Conservation (phyloP, 2,329 filamentous ascomycete genomes). For the Aspergillus bombycis region DNA sequence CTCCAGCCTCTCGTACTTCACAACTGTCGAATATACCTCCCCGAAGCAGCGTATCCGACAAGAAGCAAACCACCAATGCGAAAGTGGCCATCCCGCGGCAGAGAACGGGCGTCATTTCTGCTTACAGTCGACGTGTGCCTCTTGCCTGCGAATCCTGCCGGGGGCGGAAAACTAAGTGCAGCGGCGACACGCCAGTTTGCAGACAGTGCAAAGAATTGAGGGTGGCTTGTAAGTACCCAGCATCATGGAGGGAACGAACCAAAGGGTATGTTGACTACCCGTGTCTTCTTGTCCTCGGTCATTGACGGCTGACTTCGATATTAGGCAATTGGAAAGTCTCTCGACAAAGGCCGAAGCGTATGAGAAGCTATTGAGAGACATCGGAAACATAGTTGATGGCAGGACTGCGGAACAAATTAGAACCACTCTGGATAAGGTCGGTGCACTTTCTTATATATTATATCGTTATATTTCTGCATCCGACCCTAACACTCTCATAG, state of each 20-base stretch:
- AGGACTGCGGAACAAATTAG: slow-evolving; percentile 40
- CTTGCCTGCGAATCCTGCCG: slow-evolving; percentile 47
- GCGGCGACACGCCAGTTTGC: slow-evolving; percentile 45
- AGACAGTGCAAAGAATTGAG: slow-evolving; percentile 44
- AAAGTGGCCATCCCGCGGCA: slow-evolving; percentile 39
- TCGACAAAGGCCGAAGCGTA: slow-evolving; percentile 39
- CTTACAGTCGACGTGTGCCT: slow-evolving; percentile 35
- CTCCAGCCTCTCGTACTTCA: slow-evolving; percentile 10
- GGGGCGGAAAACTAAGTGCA: slow-evolving; percentile 49
- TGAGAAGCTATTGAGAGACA: slow-evolving; percentile 43
- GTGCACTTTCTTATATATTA: slow-evolving; percentile 4
- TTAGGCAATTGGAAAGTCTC: slow-evolving; percentile 39
- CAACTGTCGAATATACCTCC: slow-evolving; percentile 9
- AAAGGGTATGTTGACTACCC: slow-evolving; percentile 35
- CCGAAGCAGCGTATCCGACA: slow-evolving; percentile 15
- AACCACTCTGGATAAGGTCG: slow-evolving; percentile 42
- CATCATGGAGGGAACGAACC: slow-evolving; percentile 41
- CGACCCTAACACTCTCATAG: slow-evolving; percentile 16
- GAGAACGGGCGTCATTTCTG: slow-evolving; percentile 17
- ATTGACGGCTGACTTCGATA: slow-evolving; percentile 11
- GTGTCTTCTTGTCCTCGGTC: slow-evolving; percentile 3
- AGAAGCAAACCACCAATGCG: slow-evolving; percentile 19
- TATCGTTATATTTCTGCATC: not conserved
- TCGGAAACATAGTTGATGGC: slow-evolving; percentile 37
- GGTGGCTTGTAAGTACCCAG: slow-evolving; percentile 42